Evolutionary conservation across 148 eudicot genomes (phyloP), one percentile per base, ranked within the genome.

Genomic region (Beta vulgaris): DNA sequence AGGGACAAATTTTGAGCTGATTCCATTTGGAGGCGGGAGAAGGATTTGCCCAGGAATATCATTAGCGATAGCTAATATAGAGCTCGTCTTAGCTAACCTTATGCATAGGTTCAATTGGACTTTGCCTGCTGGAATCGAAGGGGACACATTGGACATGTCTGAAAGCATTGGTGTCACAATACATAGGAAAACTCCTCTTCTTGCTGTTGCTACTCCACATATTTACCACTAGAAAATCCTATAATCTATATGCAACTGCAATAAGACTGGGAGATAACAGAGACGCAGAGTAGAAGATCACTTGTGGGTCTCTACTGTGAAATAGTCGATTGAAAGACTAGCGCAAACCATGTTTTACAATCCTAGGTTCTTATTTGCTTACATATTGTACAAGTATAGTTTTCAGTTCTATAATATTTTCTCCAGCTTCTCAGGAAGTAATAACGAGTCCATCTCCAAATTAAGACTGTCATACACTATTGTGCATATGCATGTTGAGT

Each of bases 11-110:
- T 86, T 78, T 29, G 46, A 78, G 1, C 64, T 81, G 9, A 73
- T 83, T 39, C 85, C 86, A 10, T 86, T 86, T 72, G 86, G 88
- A 36, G 66, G 81, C 0, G 85, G 88, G 0, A 60, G 86, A 74
- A 69, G 83, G 69, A 63, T 62, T 2, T 86, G 85, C 48, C 88
- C 86, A 3, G 85, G 85, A 10, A 71, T 79, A 31, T 57, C 55
- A 25, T 86, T 83, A 55, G 78, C 78, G 13, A 62, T 70, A 18
- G 60, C 54, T n/a, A 55, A 14, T 21, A 48, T 10, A 25, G 77
- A 82, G 71, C 65, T 82, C 25, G 79, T 60, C 21, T 60, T 82
- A 26, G 85, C 82, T 6, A 79, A 79, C 71, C 80, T 82, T 25
- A 10, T 82, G 48, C 62, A 51, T 46, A 29, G 32, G 29, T 82